A percentile compares a stretch with the other conserved stretches of the same genome.
These are phyloP conservation scores for Lepiota venenata DNA, from an alignment of 768 basidiomycete species.

Conservation along the genomic window DNA sequence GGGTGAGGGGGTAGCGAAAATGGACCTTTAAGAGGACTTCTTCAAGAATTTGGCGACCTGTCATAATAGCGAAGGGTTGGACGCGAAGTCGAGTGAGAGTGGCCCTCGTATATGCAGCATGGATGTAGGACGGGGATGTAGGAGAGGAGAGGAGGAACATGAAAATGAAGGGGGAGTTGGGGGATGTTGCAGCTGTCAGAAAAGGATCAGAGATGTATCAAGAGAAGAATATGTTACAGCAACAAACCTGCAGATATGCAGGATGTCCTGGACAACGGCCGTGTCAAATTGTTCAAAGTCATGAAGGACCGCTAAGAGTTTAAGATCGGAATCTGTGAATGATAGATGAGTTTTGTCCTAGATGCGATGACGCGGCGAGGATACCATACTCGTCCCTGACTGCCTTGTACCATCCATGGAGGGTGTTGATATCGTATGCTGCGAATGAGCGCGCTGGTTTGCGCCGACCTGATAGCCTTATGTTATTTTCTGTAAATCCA, in stretches of 20 bases:
- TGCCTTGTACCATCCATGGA: slow-evolving; percentile 58
- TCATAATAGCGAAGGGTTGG: slow-evolving; percentile 46
- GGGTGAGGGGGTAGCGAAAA: too few species aligned
- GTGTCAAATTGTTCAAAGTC: slow-evolving; percentile 75
- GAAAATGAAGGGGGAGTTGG: slow-evolving; percentile 60
- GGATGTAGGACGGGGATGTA: slow-evolving; percentile 57
- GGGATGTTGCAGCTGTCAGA: slow-evolving; percentile 41
- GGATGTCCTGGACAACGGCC: slow-evolving; percentile 59
- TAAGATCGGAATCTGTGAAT: slow-evolving; percentile 19
- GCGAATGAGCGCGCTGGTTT: slow-evolving; percentile 48
- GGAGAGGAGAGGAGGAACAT: slow-evolving; percentile 54
- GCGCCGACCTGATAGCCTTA: slow-evolving; percentile 25
- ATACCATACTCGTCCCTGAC: slow-evolving; percentile 35
- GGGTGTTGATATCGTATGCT: slow-evolving; percentile 55
- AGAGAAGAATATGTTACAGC: neutral
- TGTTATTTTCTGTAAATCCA: slow-evolving; percentile 44
- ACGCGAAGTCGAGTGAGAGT: slow-evolving; percentile 57
- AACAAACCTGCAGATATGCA: slow-evolving; percentile 66
- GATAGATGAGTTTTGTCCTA: neutral
- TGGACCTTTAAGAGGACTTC: slow-evolving; percentile 52
- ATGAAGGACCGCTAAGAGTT: slow-evolving; percentile 60
- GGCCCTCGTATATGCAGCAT: slow-evolving; percentile 53
- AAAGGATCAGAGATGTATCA: neutral
- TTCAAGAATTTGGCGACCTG: slow-evolving; percentile 46
- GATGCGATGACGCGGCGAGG: neutral